Evolutionary conservation across 345 rosid genomes (phyloP), one percentile per base, ranked within the genome.

Genomic region (Cardamine resedifolia): DNA sequence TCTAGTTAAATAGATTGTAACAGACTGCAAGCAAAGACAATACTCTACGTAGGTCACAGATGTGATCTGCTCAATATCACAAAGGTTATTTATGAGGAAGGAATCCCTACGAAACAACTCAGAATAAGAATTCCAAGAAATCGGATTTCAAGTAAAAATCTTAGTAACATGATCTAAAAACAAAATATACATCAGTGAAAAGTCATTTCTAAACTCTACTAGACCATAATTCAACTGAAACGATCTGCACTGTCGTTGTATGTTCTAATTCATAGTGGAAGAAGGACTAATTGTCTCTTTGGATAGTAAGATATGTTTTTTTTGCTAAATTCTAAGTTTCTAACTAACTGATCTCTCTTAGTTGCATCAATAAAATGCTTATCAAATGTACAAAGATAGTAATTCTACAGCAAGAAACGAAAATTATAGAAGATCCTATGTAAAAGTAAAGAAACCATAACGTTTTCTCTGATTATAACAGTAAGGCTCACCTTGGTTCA

Each of bases 401-500:
- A 41, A 23, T 31, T 43, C 28, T 18, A 44, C 55, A 68, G 57
- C 41, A 75, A 26, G 43, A 60, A 74, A 48, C 12, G 3, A 24
- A 48, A 30, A 58, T 1, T 10, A 19, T 7, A 49, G 10, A 55
- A 27, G 52, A 68, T 60, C 4, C 2, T 33, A 31, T 20, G 75
- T 55, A 11, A 58, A 47, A 75, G 20, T 24, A 61, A 61, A 52
- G 68, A 75, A 62, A 76, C 21, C 10, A 44, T 6, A 44, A 44
- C 21, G 49, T 44, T 7, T 6, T n/a, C 9, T 44, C 51, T 24
- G 18, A 44, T 34, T 0, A n/a, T 43, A 60, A 62, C 14, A 31
- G 51, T 62, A 62, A 44, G 57, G 71, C 91, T 85, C 56, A 91
- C 99, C 96, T 79, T 91, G 96, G 78, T 74, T 91, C 81, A 95